These are phyloP conservation scores for Crotalaria pallida DNA, from an alignment of 306 rosid genomes.

Conservation along the genomic window DNA sequence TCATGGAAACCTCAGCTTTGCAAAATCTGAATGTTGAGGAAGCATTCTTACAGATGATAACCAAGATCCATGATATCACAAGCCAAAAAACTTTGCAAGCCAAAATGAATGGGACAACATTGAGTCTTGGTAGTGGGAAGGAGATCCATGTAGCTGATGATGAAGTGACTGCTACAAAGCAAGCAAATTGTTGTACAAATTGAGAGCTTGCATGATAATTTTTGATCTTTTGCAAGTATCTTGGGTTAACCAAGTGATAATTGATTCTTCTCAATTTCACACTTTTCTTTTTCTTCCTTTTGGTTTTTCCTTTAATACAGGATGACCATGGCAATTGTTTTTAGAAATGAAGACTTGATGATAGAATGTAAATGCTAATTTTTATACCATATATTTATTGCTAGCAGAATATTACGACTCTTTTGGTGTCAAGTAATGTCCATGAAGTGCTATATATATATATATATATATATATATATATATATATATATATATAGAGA, in stretches of 20 bases:
- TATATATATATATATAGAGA: no score
- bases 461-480: no score
- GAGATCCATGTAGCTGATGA: constrained; percentile 51
- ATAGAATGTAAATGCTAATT: constrained; percentile 3
- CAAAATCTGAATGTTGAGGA: constrained; percentile 77
- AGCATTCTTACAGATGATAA: constrained; percentile 65
- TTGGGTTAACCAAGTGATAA: background rate
- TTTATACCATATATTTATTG: background rate
- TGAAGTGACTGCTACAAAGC: constrained; percentile 85
- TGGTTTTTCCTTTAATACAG: background rate
- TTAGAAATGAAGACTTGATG: background rate
- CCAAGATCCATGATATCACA: constrained; percentile 57
- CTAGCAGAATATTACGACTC: background rate
- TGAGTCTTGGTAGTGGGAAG: constrained; percentile 39
- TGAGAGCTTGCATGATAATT: background rate
- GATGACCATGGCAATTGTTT: background rate
- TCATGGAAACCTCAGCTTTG: constrained; percentile 92
- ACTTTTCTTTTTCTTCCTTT: background rate
- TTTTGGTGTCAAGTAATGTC: background rate
- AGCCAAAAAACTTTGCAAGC: constrained; percentile 57
- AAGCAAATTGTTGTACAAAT: constrained; percentile 47
- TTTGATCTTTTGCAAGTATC: background rate
- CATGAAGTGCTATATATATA: background rate
- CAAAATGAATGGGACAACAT: constrained; percentile 21
- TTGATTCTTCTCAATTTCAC: background rate